phyloP scores from a whole-genome alignment of 108 stramenopile genomes.

The Ochromonas danica region DNA sequence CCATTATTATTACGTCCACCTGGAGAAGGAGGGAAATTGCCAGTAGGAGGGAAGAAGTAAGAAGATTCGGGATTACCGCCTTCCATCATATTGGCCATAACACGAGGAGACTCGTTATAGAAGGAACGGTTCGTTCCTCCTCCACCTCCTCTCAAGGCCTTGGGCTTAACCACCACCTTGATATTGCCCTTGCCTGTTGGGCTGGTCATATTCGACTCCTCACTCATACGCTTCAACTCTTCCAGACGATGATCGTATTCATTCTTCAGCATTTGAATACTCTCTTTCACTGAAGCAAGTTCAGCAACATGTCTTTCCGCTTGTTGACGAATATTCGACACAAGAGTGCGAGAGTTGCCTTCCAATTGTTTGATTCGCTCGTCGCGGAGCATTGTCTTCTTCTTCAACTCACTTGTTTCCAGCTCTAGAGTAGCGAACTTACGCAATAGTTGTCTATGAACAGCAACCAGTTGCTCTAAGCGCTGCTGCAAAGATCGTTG shows the following conservation, averaged over 20 bases:
- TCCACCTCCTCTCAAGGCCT: background rate
- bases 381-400: slow-evolving; percentile 41
- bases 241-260: background rate
- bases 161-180: background rate
- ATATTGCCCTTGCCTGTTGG: background rate
- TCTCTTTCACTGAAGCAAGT: background rate
- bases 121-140: background rate
- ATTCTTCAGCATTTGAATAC: background rate
- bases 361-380: slow-evolving; percentile 47
- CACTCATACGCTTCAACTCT: background rate
- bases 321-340: slow-evolving; percentile 19
- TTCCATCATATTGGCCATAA: too few relatives aligned
- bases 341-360: background rate
- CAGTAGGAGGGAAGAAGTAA: too few relatives aligned
- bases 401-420: slow-evolving; percentile 27
- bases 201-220: background rate
- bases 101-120: too few relatives aligned
- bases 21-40: too few relatives aligned
- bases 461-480: slow-evolving; percentile 46
- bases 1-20: too few relatives aligned
- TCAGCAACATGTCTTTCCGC: slow-evolving; percentile 26
- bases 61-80: too few relatives aligned
- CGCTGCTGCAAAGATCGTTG: slow-evolving; percentile 39
- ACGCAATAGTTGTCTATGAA: slow-evolving; percentile 45
- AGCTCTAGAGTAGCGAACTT: slow-evolving; percentile 47